Evolutionary conservation across 1,139 yeast genomes (phyloP), one percentile per base, ranked within the genome.

Genomic region (Nakaseomyces sp.): DNA sequence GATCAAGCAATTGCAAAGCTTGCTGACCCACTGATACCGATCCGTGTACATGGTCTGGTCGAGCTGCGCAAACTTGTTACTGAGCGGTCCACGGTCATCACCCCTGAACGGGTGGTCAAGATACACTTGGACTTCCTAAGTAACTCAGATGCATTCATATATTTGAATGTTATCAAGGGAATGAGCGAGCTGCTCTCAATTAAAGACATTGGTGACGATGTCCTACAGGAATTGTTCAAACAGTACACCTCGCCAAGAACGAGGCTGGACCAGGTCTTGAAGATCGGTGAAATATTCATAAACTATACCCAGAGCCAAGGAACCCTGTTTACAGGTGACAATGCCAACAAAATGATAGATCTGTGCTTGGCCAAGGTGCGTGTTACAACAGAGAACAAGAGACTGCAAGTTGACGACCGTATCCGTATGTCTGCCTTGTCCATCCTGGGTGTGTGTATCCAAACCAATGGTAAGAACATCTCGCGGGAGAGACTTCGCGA

Each of bases 401-500:
- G 15, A 12, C 58, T 56, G 3, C 52, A 55, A 6, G 54, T 61
- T 4, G 95, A 87, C 52, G 69, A 72, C 45, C 71, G 81, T 37
- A 54, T 87, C 36, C 70, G 96, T 52, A 81, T 87, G 83, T 88
- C 96, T 0, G 78, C 95, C 0, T 73, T 88, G 78, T 85, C 96
- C 0, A 62, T 91, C 13, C 63, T 89, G 16, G 95, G 96, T 17
- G 65, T 73, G 5, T 68, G 83, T 28, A 76, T 88, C 55, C 76
- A 76, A 48, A 68, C 68, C 2, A 78, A 79, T 51, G 80, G 87
- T 0, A 50, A 68, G 2, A 85, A 83, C 0, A 57, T 85, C 2
- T 47, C 41, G 6, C 19, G 69, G 0, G 60, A 62, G 1, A 64
- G 68, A 44, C 62, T 87, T 22, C 63, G 63, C 1, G 82, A 80